phyloP scores from a whole-genome alignment of 176 grass and related monocot genomes.

The Cenchrus purpureus region DNA sequence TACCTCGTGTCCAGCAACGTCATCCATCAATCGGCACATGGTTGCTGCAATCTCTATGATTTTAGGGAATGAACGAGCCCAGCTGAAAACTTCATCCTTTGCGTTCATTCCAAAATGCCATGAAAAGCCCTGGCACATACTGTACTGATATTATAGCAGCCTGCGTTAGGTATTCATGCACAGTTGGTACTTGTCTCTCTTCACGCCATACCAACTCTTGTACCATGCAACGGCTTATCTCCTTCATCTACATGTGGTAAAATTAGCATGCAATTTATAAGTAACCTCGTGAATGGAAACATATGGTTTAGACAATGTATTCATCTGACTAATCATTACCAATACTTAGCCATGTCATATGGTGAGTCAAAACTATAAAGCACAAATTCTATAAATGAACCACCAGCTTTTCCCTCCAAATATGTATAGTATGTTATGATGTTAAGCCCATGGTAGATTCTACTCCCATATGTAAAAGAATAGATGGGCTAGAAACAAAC shows the following conservation, averaged over 20 bases:
- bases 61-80: neutral
- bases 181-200: neutral
- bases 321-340: too few relatives aligned
- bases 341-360: too few relatives aligned
- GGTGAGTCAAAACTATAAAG: too few relatives aligned
- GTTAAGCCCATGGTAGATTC: constrained; percentile 2
- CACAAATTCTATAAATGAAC: too few relatives aligned
- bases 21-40: neutral
- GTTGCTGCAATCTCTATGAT: neutral
- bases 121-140: neutral
- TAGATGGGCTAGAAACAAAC: constrained; percentile 3
- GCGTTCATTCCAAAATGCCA: neutral
- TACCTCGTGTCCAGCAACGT: neutral
- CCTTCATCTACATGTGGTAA: neutral
- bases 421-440: neutral
- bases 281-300: neutral
- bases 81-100: neutral
- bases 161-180: neutral
- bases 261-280: too few relatives aligned
- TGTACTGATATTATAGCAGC: neutral
- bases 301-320: too few relatives aligned
- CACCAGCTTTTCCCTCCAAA: neutral
- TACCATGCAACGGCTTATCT: neutral
- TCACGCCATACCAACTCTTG: constrained; percentile 4
- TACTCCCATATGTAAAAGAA: neutral